These are phyloP conservation scores for Schoenoplectus tabernaemontani DNA, from an alignment of 202 grass and related monocot species.

Conservation along the genomic window DNA sequence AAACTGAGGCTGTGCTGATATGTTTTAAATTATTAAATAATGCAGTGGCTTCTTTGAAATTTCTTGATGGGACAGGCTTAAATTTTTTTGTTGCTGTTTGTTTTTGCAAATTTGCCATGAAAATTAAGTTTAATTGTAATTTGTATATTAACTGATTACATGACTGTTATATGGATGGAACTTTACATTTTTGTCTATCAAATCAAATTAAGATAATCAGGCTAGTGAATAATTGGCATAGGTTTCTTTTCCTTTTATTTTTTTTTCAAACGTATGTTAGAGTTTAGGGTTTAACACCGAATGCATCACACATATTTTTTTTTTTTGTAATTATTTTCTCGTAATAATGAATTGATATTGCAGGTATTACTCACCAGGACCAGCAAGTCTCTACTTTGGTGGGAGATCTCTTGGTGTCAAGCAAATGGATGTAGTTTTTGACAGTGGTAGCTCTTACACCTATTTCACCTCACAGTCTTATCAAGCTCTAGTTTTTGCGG, in stretches of 20 bases:
- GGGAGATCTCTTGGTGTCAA: conserved; percentile 37
- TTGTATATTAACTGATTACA: neutral
- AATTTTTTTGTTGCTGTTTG: neutral
- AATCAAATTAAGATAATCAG: neutral
- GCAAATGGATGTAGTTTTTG: conserved; percentile 78
- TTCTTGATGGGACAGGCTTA: neutral
- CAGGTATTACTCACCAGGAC: conserved; percentile 91
- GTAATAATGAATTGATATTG: conserved; percentile 12
- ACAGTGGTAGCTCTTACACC: conserved; percentile 83
- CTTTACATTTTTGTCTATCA: neutral
- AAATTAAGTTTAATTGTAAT: neutral
- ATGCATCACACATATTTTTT: neutral
- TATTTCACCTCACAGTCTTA: conserved; percentile 64
- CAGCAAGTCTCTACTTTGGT: conserved; percentile 49
- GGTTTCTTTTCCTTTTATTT: neutral
- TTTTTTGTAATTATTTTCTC: conserved; percentile 9
- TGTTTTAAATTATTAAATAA: neutral
- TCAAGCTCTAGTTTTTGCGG: conserved; percentile 69
- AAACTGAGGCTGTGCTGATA: neutral
- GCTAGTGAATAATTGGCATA: neutral
- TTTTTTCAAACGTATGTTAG: neutral
- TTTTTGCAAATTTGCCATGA: no score
- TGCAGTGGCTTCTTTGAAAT: neutral
- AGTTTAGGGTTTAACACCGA: neutral
- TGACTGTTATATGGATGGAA: neutral